Evolutionary conservation across 495 filamentous ascomycete species (phyloP).

Genomic region (Acidiella bohemica): DNA sequence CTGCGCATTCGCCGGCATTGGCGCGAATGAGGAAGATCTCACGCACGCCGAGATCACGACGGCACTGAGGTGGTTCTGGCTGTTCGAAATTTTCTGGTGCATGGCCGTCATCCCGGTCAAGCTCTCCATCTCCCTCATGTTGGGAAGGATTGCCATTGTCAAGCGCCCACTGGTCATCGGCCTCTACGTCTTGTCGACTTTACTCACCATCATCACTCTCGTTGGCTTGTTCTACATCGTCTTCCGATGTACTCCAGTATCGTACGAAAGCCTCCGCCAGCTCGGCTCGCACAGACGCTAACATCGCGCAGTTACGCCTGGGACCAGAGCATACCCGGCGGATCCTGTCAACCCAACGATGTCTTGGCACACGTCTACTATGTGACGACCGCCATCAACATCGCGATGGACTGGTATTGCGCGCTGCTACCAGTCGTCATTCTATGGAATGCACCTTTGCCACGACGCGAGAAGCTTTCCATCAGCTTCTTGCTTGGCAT

Average conservation of each 20-base stretch:
- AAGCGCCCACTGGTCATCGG: not conserved
- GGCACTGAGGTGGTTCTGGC: slow-evolving; percentile 6
- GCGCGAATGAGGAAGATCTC: not conserved
- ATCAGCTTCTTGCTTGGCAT: slow-evolving; percentile 3
- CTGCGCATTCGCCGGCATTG: not conserved
- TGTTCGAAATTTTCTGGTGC: slow-evolving; percentile 8
- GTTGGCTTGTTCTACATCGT: slow-evolving; percentile 5
- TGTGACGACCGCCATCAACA: slow-evolving; percentile 5
- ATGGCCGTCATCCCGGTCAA: slow-evolving; percentile 2
- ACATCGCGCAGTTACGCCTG: slow-evolving; percentile 1
- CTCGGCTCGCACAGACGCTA: not conserved
- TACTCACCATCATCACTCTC: slow-evolving; percentile 2
- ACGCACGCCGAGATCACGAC: not conserved
- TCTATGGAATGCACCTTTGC: slow-evolving; percentile 3
- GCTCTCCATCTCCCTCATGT: slow-evolving; percentile 4
- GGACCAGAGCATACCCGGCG: not conserved
- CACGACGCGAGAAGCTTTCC: not conserved
- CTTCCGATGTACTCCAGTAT: slow-evolving; percentile 6
- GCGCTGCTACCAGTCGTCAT: slow-evolving; percentile 2
- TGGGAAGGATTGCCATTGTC: not conserved
- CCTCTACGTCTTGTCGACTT: not conserved
- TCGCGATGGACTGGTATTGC: slow-evolving; percentile 5
- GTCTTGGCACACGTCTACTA: slow-evolving; percentile 7
- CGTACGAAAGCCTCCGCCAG: not conserved
- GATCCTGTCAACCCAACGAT: not conserved